Percentiles rank a stretch among this genome's conserved stretches.
Conservation (phyloP, 805 yeast species). For the Yarrowia yakushimensis region DNA sequence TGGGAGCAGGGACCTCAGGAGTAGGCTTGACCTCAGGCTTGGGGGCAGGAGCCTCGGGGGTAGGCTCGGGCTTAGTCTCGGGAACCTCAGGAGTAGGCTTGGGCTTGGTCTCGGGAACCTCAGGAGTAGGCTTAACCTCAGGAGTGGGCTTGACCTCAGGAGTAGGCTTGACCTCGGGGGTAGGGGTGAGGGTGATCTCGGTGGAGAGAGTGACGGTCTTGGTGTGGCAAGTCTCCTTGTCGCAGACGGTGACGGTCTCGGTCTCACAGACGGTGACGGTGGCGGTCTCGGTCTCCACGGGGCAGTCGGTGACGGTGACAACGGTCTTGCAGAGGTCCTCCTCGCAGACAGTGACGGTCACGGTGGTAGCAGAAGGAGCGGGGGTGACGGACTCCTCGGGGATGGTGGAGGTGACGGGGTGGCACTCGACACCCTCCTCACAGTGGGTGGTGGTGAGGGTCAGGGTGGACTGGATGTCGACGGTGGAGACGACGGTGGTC, state of each 20-base stretch:
- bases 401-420: conserved; percentile 14
- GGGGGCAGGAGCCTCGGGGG: not conserved
- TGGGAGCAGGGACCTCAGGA: not conserved
- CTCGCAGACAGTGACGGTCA: conserved; percentile 21
- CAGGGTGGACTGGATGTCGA: conserved; percentile 9
- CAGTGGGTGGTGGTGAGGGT: conserved; percentile 16
- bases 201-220: conserved; percentile 23
- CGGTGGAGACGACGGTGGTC: conserved; percentile 20
- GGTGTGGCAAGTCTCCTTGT: conserved; percentile 16
- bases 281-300: conserved; percentile 14
- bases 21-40: not conserved
- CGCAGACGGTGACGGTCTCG: conserved; percentile 24
- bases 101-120: conserved; percentile 5
- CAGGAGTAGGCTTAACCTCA: not conserved
- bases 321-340: conserved; percentile 23
- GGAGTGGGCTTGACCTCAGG: not conserved
- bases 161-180: not conserved
- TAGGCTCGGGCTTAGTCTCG: conserved; percentile 13
- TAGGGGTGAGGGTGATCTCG: conserved; percentile 19
- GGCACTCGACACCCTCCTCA: conserved; percentile 16
- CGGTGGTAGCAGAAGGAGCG: conserved; percentile 17
- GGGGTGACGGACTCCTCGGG: conserved; percentile 8
- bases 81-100: conserved; percentile 7
- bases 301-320: conserved; percentile 24
- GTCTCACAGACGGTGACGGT: conserved; percentile 23